Conservation (phyloP, 768 basidiomycete genomes). For the Chalciporus sphaerocephalus region DNA sequence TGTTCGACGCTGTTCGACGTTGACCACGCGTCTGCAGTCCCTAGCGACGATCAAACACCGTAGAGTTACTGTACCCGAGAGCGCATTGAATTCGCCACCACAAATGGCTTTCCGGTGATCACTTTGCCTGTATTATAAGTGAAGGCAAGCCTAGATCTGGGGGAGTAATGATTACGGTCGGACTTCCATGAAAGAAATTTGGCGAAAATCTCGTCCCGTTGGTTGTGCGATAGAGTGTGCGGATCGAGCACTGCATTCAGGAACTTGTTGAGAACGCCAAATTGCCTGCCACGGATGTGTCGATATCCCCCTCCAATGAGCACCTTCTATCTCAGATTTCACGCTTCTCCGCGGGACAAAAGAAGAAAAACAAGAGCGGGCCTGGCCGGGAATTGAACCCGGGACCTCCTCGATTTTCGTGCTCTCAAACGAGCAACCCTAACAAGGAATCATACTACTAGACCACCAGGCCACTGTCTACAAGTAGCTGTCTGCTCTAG, state of each 20-base stretch:
- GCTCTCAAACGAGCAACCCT: slow-evolving; percentile 31
- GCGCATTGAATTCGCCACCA: no score
- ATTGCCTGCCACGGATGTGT: no score
- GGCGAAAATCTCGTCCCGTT: not conserved
- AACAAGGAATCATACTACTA: slow-evolving; percentile 67
- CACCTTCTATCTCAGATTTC: no score
- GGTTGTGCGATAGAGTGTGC: slow-evolving; percentile 4
- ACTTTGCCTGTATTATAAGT: no score
- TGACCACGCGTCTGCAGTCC: no score
- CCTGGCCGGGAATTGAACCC: slow-evolving; percentile 86
- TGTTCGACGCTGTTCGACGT: no score
- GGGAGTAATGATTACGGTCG: not conserved
- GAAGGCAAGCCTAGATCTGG: no score
- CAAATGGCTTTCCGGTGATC: no score
- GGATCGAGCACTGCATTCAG: slow-evolving; percentile 12
- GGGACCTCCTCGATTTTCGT: slow-evolving; percentile 62
- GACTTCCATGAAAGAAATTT: slow-evolving; percentile 14
- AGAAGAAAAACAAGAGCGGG: slow-evolving; percentile 26
- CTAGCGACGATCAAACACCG: no score
- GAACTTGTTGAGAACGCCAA: no score
- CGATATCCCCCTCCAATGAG: no score
- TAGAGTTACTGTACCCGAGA: no score
- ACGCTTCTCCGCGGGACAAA: slow-evolving; percentile 2
- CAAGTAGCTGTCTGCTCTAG: not conserved
- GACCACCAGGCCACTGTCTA: slow-evolving; percentile 48